Conservation (phyloP, 2,329 filamentous ascomycete genomes). For the Cladosporium sp. region DNA sequence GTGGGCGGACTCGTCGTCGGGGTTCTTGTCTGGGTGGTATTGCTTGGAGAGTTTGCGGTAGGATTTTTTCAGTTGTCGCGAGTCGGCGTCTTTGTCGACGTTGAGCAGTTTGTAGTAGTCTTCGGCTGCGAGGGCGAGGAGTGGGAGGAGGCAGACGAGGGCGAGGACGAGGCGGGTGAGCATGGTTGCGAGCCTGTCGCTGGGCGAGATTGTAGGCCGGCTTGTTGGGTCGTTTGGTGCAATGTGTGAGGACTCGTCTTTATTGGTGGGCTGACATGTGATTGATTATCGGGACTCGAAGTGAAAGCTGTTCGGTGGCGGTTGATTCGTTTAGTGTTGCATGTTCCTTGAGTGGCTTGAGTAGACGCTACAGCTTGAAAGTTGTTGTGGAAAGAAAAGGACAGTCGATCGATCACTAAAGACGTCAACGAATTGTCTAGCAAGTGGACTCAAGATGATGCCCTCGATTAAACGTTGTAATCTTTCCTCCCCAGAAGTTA, state of each 20-base stretch:
- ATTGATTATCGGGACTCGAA: neutral
- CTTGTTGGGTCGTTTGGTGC: no score
- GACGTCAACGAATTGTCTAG: neutral
- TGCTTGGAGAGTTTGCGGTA: constrained; percentile 92
- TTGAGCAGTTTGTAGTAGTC: constrained; percentile 85
- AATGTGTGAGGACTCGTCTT: neutral
- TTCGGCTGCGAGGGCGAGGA: constrained; percentile 48
- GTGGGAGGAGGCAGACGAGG: constrained; percentile 39
- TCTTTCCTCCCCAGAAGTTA: constrained; percentile 3
- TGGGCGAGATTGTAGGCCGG: no score
- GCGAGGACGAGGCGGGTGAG: constrained; percentile 40
- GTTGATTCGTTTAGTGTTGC: no score
- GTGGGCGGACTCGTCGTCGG: constrained; percentile 73
- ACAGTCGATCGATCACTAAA: neutral
- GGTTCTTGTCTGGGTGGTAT: constrained; percentile 97
- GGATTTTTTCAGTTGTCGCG: constrained; percentile 87
- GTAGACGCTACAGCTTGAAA: no score
- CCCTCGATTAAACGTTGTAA: neutral
- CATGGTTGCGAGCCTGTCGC: no score
- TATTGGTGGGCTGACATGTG: neutral
- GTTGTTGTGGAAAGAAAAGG: neutral
- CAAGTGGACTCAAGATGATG: neutral
- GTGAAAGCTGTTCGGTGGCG: no score
- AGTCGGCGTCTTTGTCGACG: constrained; percentile 71
- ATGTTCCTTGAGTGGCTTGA: no score